A percentile compares a stretch with the other conserved stretches of the same genome.
Evolutionary conservation across 1,139 yeast genomes (phyloP).

Genomic region (Diutina sp.): DNA sequence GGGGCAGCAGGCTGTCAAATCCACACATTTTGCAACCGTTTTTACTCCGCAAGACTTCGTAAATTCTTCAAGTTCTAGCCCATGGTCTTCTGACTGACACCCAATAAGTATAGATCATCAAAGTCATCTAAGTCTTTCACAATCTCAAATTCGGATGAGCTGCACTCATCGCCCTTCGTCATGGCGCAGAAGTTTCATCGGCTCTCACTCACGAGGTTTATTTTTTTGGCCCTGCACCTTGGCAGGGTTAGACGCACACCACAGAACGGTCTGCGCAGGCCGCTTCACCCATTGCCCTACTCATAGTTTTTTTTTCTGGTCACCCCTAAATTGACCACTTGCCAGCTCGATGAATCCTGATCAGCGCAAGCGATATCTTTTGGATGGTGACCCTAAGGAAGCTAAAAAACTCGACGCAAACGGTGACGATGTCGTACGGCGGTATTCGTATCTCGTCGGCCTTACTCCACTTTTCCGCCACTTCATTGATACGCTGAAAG

Average conservation of each 20-base stretch:
- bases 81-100: too few species aligned
- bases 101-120: too few species aligned
- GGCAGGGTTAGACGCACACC: not conserved
- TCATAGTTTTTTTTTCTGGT: not conserved
- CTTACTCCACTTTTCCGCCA: slow-evolving; percentile 79
- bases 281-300: not conserved
- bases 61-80: too few species aligned
- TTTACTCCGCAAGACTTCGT: not conserved
- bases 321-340: not conserved
- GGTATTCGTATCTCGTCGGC: slow-evolving; percentile 75
- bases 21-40: not conserved
- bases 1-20: not conserved
- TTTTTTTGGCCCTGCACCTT: not conserved
- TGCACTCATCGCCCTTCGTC: not conserved
- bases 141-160: not conserved
- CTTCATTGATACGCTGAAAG: slow-evolving; percentile 73
- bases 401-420: slow-evolving; percentile 41
- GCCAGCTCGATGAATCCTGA: not conserved
- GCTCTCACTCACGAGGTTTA: not conserved
- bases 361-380: slow-evolving; percentile 5
- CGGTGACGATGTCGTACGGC: slow-evolving; percentile 52
- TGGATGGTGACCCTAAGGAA: slow-evolving; percentile 30
- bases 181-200: not conserved
- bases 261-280: not conserved
- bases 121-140: too few species aligned